Evolutionary conservation across 345 rosid species (phyloP).

Genomic region (Moringa oleifera): DNA sequence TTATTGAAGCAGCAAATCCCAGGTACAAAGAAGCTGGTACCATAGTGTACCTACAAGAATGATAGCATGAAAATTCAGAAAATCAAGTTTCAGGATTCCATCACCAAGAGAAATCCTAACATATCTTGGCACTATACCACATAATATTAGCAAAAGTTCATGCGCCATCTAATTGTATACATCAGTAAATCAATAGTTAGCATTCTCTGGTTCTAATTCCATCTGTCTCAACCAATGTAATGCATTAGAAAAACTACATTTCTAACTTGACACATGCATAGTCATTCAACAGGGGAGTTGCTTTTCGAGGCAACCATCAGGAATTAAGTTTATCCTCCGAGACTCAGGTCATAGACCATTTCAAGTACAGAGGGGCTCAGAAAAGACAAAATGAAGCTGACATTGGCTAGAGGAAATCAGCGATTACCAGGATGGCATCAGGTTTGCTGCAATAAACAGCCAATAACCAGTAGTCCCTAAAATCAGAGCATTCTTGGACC

Average conservation of each 20-base stretch:
- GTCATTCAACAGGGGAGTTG: too few relatives aligned
- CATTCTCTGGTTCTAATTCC: too few relatives aligned
- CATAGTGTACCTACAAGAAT: constrained; percentile 66
- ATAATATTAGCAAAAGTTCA: too few relatives aligned
- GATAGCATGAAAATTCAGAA: not conserved
- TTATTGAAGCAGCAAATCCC: constrained; percentile 85
- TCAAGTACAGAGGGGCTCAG: not conserved
- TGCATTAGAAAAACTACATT: too few relatives aligned
- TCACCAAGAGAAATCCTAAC: not conserved
- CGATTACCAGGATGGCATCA: constrained; percentile 71
- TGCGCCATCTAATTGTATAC: too few relatives aligned
- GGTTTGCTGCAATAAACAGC: constrained; percentile 85
- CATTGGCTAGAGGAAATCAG: not conserved
- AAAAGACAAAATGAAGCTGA: not conserved
- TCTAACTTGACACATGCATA: too few relatives aligned
- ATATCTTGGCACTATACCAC: too few relatives aligned
- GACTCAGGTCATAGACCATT: not conserved
- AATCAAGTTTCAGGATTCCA: not conserved
- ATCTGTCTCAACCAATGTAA: too few relatives aligned
- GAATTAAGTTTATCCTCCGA: not conserved
- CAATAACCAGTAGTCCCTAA: constrained; percentile 91
- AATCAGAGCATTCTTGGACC: constrained; percentile 77
- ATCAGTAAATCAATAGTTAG: too few relatives aligned
- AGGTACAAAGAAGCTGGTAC: constrained; percentile 80
- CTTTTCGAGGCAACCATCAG: too few relatives aligned